Evolutionary conservation across 441 rosid species (phyloP).

Genomic region (Syzygium malaccense): DNA sequence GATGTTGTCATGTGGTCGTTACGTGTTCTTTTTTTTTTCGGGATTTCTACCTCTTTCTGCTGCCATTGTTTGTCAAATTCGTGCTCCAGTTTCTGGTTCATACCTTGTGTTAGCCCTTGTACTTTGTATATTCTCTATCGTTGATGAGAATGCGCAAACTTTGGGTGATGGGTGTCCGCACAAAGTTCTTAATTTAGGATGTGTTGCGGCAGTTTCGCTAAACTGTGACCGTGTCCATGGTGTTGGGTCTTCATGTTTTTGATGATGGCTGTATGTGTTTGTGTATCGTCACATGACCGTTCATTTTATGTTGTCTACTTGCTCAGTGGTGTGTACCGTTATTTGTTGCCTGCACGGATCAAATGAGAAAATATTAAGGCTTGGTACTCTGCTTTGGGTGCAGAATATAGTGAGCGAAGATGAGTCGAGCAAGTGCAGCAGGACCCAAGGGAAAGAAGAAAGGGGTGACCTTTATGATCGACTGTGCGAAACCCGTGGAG

Average conservation of each 20-base stretch:
- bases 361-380: neutral
- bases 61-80: neutral
- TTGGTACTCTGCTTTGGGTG: neutral
- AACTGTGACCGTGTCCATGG: neutral
- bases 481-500: neutral
- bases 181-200: neutral
- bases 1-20: neutral
- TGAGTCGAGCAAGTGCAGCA: neutral
- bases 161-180: neutral
- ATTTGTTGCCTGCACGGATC: neutral
- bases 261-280: neutral
- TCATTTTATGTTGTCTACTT: neutral
- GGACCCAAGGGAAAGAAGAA: constrained; percentile 2
- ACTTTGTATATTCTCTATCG: neutral
- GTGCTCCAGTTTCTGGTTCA: neutral
- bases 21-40: neutral
- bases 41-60: neutral
- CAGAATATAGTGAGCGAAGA: neutral
- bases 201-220: neutral
- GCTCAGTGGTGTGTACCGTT: neutral
- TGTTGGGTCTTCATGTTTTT: neutral
- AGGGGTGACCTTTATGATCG: neutral
- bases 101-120: neutral
- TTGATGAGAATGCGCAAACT: neutral
- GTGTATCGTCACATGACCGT: neutral